Conservation (phyloP, 345 rosid genomes). For the Populus euphratica region DNA sequence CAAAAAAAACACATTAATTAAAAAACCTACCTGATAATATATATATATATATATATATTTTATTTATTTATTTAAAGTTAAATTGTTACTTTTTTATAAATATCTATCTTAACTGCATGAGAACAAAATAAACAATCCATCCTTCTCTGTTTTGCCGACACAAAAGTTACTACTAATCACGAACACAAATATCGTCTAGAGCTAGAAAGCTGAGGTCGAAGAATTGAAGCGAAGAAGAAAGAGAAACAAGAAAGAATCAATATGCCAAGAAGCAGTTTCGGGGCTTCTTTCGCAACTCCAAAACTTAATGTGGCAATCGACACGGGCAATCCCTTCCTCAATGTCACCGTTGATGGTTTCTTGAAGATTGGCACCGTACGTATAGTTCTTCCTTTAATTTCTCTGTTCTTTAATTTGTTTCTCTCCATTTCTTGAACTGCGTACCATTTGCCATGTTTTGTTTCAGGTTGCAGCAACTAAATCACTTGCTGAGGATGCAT, state of each 20-base stretch:
- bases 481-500: constrained; percentile 60
- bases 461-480: constrained; percentile 67
- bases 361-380: constrained; percentile 79
- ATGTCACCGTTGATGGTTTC: constrained; percentile 70
- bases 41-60: no score
- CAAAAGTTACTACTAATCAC: no score
- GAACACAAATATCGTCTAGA: neutral
- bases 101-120: no score
- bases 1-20: no score
- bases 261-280: constrained; percentile 63
- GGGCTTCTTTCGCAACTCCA: constrained; percentile 55
- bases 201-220: neutral
- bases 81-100: no score
- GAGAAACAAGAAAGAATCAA: constrained; percentile 22
- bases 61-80: no score
- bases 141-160: no score
- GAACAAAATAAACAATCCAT: no score
- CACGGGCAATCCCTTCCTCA: constrained; percentile 68
- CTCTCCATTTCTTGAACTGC: neutral
- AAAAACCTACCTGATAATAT: no score
- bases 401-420: neutral
- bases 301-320: constrained; percentile 64
- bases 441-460: neutral
- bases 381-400: neutral
- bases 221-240: constrained; percentile 1